A percentile compares a stretch with the other conserved stretches of the same genome.
Evolutionary conservation across 768 basidiomycete genomes (phyloP).

Genomic region (Clavulina sp.): DNA sequence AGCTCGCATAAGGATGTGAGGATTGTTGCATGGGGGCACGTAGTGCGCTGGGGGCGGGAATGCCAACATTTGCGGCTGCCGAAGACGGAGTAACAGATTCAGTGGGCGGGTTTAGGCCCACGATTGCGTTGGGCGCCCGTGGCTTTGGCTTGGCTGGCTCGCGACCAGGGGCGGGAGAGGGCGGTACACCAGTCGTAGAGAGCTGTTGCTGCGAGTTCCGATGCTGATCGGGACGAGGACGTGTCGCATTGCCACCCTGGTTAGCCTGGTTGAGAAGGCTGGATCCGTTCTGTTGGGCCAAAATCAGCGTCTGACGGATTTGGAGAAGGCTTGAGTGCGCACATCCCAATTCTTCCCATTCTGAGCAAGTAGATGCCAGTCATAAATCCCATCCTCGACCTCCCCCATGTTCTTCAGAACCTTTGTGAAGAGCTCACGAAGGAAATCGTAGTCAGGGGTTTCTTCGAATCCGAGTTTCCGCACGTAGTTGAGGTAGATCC

Average conservation of each 20-base stretch:
- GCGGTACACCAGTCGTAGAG: not conserved
- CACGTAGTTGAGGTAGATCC: conserved; percentile 97
- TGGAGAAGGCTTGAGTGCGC: conserved; percentile 17
- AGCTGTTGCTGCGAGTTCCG: not conserved
- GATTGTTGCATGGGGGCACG: not conserved
- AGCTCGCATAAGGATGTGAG: not conserved
- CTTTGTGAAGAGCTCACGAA: conserved; percentile 87
- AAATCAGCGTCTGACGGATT: not conserved
- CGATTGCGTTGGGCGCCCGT: not conserved
- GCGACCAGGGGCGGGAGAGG: not conserved
- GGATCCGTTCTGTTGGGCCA: not conserved
- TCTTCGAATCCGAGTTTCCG: conserved; percentile 98
- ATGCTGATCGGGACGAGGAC: not conserved
- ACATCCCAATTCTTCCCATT: conserved; percentile 92
- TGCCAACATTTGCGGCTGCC: not conserved
- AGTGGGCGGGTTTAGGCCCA: not conserved
- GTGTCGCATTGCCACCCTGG: not conserved
- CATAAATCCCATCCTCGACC: conserved; percentile 81
- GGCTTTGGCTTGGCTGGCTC: not conserved
- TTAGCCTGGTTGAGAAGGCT: not conserved
- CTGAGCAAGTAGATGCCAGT: conserved; percentile 92
- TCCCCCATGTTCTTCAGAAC: conserved; percentile 85
- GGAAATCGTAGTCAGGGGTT: conserved; percentile 96
- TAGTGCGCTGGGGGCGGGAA: not conserved
- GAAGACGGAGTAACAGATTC: not conserved